A percentile compares a stretch with the other conserved stretches of the same genome.
Conservation (phyloP, 768 basidiomycete genomes). For the Panaeolus papilionaceus region DNA sequence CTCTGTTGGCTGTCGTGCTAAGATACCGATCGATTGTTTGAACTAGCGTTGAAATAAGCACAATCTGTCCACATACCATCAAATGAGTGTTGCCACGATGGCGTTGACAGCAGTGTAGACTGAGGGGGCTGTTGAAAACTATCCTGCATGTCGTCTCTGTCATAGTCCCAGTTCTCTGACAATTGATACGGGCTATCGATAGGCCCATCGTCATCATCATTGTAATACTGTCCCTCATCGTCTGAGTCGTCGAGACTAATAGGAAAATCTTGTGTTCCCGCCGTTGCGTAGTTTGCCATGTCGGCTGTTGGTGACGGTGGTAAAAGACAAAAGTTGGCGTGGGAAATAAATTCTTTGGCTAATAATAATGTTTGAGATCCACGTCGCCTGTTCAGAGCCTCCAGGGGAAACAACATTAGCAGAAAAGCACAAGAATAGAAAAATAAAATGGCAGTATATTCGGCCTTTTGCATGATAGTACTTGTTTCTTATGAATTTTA, state of each 20-base stretch:
- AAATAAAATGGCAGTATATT: no score
- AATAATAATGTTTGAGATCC: constrained; percentile 1
- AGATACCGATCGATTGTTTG: not conserved
- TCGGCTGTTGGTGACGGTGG: constrained; percentile 12
- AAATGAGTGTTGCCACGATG: constrained; percentile 8
- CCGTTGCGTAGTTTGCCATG: constrained; percentile 5
- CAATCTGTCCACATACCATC: constrained; percentile 2
- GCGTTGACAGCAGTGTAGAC: constrained; percentile 2
- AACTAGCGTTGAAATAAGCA: not conserved
- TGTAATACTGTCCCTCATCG: constrained; percentile 34
- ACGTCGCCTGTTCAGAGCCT: not conserved
- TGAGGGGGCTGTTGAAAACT: constrained; percentile 2
- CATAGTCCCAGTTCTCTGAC: constrained; percentile 9
- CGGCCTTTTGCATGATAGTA: no score
- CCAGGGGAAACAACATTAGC: not conserved
- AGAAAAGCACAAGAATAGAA: not conserved
- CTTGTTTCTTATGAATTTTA: not conserved
- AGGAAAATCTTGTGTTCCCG: constrained; percentile 42
- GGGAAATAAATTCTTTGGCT: constrained; percentile 6
- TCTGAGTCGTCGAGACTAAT: constrained; percentile 49
- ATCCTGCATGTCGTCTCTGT: not conserved
- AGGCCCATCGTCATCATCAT: constrained; percentile 5
- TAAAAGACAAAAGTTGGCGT: constrained; percentile 15
- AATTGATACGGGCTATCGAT: constrained; percentile 8
- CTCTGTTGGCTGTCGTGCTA: constrained; percentile 15